Evolutionary conservation across 1,284 basidiomycete species (phyloP), one percentile per base, ranked within the genome.

Genomic region (Boletus smithii): DNA sequence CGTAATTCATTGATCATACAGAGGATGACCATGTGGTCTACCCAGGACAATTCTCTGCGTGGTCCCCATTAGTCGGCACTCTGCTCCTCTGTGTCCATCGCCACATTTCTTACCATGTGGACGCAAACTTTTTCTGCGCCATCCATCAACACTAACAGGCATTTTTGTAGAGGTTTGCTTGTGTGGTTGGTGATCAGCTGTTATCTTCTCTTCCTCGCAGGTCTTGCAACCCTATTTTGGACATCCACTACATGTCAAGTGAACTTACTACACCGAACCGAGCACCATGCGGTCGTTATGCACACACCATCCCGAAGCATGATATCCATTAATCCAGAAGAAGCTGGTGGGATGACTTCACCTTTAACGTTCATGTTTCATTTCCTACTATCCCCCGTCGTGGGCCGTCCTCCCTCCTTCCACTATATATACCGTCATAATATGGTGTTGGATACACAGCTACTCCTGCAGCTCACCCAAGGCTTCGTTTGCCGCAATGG

Each of bases 381-480:
- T 16, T 44, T 23, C 18, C 34, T 29, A 8, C 29, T 42, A 34
- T 22, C 6, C 35, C 18, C 18, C 10, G 18, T 34, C 18, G 5
- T 17, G 33, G 33, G 10, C 18, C 33, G 17, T 5, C 10, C 18
- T 10, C 18, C 31, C 11, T 29, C 20, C 27, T 27, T 43, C 24
- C 27, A 5, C 31, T 52, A 61, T 58, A 66, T 53, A 63, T 53
- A 52, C 31, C 13, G 29, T 17, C 42, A 33, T 37, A 17, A 29
- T 26, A 35, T 44, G 29, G 20, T 7, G n/a, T 22, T 17, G 20
- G 22, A 30, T 9, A 35, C 16, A 17, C 16, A 42, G 41, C 35
- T 30, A 29, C 42, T 38, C 45, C 46, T 31, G 1, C 49, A 49
- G 18, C 48, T 45, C 44, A 16, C 23, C 23, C 30, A 7, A 38